Percentiles rank a stretch among this genome's conserved stretches.
Evolutionary conservation across 2,329 filamentous ascomycete species (phyloP).

Genomic region (Hypoxylon sp.): DNA sequence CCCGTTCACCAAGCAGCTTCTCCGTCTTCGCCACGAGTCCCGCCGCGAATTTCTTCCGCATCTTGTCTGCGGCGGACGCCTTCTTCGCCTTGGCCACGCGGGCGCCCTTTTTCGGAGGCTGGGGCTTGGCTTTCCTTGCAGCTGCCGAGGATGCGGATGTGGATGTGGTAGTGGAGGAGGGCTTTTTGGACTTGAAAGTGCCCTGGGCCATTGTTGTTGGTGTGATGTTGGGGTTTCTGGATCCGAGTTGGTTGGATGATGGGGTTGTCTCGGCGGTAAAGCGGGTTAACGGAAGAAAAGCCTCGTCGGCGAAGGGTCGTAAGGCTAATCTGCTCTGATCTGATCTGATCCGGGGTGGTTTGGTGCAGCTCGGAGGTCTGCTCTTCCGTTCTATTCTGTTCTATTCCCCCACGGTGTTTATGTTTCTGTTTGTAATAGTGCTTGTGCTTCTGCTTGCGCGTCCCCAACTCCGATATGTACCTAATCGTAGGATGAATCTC

Average conservation of each 20-base stretch:
- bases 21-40: constrained; percentile 70
- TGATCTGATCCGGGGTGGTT: neutral
- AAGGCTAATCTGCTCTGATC: neutral
- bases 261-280: neutral
- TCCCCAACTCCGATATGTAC: neutral
- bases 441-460: neutral
- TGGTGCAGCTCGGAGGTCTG: constrained; percentile 10
- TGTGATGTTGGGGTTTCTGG: neutral
- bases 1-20: constrained; percentile 70
- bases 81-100: constrained; percentile 51
- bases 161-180: constrained; percentile 58
- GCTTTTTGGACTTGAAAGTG: constrained; percentile 63
- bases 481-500: neutral
- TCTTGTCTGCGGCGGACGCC: constrained; percentile 63
- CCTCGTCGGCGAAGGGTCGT: neutral
- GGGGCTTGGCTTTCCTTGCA: constrained; percentile 65
- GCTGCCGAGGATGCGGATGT: constrained; percentile 43
- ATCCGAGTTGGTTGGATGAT: too few species aligned
- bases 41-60: constrained; percentile 69
- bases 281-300: neutral
- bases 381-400: constrained; percentile 23
- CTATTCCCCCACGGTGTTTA: neutral
- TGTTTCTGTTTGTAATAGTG: neutral
- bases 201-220: constrained; percentile 66
- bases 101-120: constrained; percentile 59